These are phyloP conservation scores for Calonectria fujianensis DNA, from an alignment of 2,329 filamentous ascomycete genomes.

Conservation along the genomic window DNA sequence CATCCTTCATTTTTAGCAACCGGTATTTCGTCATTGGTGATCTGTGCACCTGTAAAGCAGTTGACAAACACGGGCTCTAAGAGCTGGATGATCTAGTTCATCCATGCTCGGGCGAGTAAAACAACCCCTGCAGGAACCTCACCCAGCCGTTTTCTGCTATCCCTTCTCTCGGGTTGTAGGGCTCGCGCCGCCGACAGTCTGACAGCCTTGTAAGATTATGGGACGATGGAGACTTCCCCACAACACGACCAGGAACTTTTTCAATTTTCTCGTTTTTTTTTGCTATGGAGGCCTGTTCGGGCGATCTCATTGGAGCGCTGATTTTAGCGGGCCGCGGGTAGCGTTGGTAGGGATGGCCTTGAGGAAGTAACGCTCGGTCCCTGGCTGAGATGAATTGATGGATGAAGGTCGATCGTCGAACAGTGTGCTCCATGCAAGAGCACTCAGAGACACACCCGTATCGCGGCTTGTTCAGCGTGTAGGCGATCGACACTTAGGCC, in stretches of 20 bases:
- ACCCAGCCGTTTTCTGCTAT: constrained; percentile 7
- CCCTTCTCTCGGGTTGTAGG: constrained; percentile 7
- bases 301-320: constrained; percentile 12
- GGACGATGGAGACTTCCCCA: constrained; percentile 13
- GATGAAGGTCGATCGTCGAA: constrained; percentile 19
- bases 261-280: not conserved
- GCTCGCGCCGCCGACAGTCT: not conserved
- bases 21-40: constrained; percentile 28
- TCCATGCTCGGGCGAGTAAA: constrained; percentile 12
- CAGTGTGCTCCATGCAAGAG: constrained; percentile 13
- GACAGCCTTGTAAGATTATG: constrained; percentile 6
- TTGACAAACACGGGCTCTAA: constrained; percentile 13
- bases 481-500: constrained; percentile 6
- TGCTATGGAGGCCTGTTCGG: not conserved
- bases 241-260: not conserved
- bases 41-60: constrained; percentile 15
- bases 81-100: not conserved
- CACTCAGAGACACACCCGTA: not conserved
- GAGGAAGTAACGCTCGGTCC: not conserved
- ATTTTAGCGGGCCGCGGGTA: not conserved
- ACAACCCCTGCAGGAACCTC: not conserved
- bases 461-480: constrained; percentile 5
- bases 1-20: constrained; percentile 4
- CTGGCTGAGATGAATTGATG: constrained; percentile 20
- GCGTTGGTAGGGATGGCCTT: constrained; percentile 14